A percentile compares a stretch with the other conserved stretches of the same genome.
Conservation (phyloP, 2,329 filamentous ascomycete species). For the Ceratocystis diversiconidia region DNA sequence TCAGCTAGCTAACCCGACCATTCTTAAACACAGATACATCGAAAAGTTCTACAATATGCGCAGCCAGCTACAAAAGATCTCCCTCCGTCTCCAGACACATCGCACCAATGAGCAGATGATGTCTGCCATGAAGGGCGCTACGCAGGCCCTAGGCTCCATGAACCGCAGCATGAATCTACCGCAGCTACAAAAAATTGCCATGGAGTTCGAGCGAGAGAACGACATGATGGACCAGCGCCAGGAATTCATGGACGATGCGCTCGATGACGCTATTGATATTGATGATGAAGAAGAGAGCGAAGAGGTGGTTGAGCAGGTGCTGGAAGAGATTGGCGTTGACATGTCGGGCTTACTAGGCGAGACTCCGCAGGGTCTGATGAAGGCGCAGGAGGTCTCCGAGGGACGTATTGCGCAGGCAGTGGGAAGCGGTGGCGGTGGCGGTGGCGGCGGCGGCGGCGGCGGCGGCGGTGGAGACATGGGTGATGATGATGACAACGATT, state of each 20-base stretch:
- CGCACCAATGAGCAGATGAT: conserved; percentile 99
- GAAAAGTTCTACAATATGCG: conserved; percentile 99
- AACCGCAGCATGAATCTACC: conserved; percentile 96
- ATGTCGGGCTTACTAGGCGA: conserved; percentile 67
- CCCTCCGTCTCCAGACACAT: conserved; percentile 89
- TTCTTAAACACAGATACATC: conserved; percentile 51
- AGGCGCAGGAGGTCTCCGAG: conserved; percentile 53
- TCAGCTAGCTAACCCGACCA: background rate
- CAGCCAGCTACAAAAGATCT: conserved; percentile 92
- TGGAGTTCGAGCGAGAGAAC: conserved; percentile 98
- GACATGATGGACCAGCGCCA: conserved; percentile 98
- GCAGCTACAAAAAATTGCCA: conserved; percentile 85
- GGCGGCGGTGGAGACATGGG: conserved; percentile 18
- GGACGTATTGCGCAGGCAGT: conserved; percentile 75
- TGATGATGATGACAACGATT: conserved; percentile 79
- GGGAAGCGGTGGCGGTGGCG: conserved; percentile 37
- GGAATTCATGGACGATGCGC: conserved; percentile 99
- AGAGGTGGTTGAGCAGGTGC: conserved; percentile 87
- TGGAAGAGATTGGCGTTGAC: conserved; percentile 94
- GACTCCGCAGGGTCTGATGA: conserved; percentile 59
- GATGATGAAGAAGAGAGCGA: conserved; percentile 88
- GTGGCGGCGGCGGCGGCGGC: background rate
- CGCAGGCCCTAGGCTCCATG: conserved; percentile 85
- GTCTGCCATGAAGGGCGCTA: conserved; percentile 98
- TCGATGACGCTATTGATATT: conserved; percentile 89